Evolutionary conservation across 345 rosid species (phyloP), one percentile per base, ranked within the genome.

Genomic region (Melaleuca quinquenervia): DNA sequence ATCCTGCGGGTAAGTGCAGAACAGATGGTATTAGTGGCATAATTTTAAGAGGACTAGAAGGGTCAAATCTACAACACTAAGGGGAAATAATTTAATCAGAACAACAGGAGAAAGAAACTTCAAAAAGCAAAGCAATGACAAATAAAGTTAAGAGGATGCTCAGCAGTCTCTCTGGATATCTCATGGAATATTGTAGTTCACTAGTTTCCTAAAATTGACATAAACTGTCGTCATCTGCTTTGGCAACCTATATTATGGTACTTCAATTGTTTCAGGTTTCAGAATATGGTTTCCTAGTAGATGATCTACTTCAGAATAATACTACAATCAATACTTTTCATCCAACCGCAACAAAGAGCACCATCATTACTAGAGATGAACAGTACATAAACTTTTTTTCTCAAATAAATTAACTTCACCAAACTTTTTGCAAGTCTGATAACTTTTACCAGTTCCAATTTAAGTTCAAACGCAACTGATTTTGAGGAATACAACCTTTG

Each of bases 401-500:
- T 36, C 11, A 3, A 70, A 26, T 70, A 70, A 70, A 20, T 70
- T 8, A 70, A 70, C 26, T 70, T 70, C 7, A 0, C 11, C 7
- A 0, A 64, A 44, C 18, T 36, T 32, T 70, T 5, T 70, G 14
- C 48, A 70, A 18, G 48, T 18, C 21, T 36, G 80, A n/a, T 50
- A 41, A 41, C 56, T 51, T 82, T 50, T 32, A 51, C 56, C 74
- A 44, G 82, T 83, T 87, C 51, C 74, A 85, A 56, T 54, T 82
- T 48, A 82, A 52, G 85, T 82, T 56, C 84, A 70, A 51, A 50
- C 15, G 8, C 41, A 16, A 82, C 36, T 5, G 18, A 50, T 8
- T 51, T 56, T 50, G 90, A 88, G 70, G 48, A 82, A 88, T 76
- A 87, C 51, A 84, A 97, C 99, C 99, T 97, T 97, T 86, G 99